Base-by-base conservation (phyloP, 805 yeast species). In the Myxozyma neotropica region DNA sequence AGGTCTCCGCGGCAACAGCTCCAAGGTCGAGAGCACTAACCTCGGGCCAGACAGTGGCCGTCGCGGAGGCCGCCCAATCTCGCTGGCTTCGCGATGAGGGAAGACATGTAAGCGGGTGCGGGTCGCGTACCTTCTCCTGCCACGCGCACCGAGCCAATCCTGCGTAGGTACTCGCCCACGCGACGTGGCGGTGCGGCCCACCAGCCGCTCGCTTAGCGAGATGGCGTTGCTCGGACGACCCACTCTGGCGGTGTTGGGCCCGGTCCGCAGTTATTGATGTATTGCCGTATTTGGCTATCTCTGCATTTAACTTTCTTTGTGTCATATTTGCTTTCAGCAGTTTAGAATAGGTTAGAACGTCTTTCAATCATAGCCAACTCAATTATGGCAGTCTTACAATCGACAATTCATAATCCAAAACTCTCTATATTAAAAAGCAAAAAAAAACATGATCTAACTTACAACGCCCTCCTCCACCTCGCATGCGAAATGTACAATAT, bases 131-230 rank as follows among this genome's bases (percentile, higher is more conserved):
- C n/a, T 8, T 4, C 31, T 4, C 35, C 33, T 17, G 39, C 50
- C 50, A 46, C 50, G 15, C 43, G 15, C 43, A 6, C 15, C 23
- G 17, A 33, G 52, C 52, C 52, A 48, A 48, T 48, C 33, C 17
- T 6, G 10, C 31, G 10, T 4, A 26, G 19, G 31, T 4, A 4
- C 27, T 21, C 42, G n/a, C 4, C 40, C 52, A 48, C 52, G 31
- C 5, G 52, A 31, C 17, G 52, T 48, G 52, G 52, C 52, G 21
- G 43, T 36, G 52, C 43, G n/a, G 27, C 39, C 8, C 48, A 35
- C 36, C 36, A n/a, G 27, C 46, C 23, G 31, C 46, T 26, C 43
- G 48, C 48, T 46, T 17, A 33, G 8, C 36, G 13, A 8, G 31
- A 23, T 44, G 48, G 4, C 7, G 31, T 12, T 5, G 23, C 17